These are phyloP conservation scores for Phytophthora nicotianae DNA, from an alignment of 352 stramenopile genomes.

Conservation along the genomic window DNA sequence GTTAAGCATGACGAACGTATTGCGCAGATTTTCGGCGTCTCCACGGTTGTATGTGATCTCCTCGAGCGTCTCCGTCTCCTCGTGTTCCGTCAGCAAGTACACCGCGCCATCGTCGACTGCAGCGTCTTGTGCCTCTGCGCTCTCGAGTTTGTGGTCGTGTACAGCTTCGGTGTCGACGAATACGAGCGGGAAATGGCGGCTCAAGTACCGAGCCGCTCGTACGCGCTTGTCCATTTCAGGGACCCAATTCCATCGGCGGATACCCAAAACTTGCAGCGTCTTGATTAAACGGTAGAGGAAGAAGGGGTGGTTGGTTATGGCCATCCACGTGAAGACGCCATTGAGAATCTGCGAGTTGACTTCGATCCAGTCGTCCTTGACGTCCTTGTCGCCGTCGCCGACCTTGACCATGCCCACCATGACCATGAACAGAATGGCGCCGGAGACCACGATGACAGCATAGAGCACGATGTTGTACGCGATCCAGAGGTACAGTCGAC, in stretches of 20 bases:
- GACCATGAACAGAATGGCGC: conserved; percentile 43
- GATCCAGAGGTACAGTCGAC: conserved; percentile 34
- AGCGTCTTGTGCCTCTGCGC: conserved; percentile 11
- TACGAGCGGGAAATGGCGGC: conserved; percentile 33
- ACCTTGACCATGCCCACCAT: conserved; percentile 42
- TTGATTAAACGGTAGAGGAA: conserved; percentile 37
- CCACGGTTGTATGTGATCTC: conserved; percentile 25
- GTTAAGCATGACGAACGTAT: conserved; percentile 44
- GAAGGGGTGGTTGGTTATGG: conserved; percentile 44
- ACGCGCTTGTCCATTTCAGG: conserved; percentile 1
- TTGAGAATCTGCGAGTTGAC: conserved; percentile 56
- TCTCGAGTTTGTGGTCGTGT: conserved; percentile 18
- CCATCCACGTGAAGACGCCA: conserved; percentile 46
- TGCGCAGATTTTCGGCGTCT: conserved; percentile 34
- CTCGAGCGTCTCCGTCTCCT: conserved; percentile 24
- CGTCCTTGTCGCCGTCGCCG: conserved; percentile 24
- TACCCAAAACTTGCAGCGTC: conserved; percentile 25
- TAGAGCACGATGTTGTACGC: conserved; percentile 40
- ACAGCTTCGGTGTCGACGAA: conserved; percentile 25
- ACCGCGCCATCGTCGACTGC: conserved; percentile 18
- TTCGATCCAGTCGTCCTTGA: conserved; percentile 47
- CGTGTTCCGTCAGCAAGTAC: conserved; percentile 19
- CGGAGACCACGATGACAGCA: conserved; percentile 31
- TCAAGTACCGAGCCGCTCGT: conserved; percentile 28
- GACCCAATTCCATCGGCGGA: conserved; percentile 23